These are phyloP conservation scores for Cunninghamia lanceolata DNA, from an alignment of 75 land plant species.

Conservation along the genomic window DNA sequence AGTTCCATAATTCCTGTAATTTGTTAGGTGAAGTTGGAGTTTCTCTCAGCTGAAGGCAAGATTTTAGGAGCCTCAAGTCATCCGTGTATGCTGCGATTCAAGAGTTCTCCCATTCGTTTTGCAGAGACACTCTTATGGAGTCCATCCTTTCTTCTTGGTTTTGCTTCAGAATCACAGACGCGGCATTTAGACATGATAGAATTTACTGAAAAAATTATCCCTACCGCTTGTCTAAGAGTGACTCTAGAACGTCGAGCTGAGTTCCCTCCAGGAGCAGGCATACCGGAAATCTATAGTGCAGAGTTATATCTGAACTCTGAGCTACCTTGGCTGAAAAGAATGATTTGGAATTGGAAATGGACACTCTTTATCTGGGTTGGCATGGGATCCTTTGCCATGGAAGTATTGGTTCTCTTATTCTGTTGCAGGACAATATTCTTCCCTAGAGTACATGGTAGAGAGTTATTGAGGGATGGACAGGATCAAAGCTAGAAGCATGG, in stretches of 20 bases:
- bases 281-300: slow-evolving; percentile 77
- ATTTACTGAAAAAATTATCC: slow-evolving; percentile 29
- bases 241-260: slow-evolving; percentile 72
- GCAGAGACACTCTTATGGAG: slow-evolving; percentile 42
- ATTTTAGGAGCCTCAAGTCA: slow-evolving; percentile 35
- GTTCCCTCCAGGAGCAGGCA: slow-evolving; percentile 49
- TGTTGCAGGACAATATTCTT: slow-evolving; percentile 70
- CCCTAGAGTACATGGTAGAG: slow-evolving; percentile 27
- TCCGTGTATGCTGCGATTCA: slow-evolving; percentile 70
- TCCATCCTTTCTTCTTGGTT: slow-evolving; percentile 48
- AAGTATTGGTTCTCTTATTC: slow-evolving; percentile 47
- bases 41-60: slow-evolving; percentile 39
- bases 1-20: background rate
- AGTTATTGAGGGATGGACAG: background rate
- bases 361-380: slow-evolving; percentile 73
- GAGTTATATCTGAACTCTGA: slow-evolving; percentile 61
- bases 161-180: slow-evolving; percentile 50
- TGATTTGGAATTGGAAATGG: slow-evolving; percentile 70
- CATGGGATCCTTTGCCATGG: slow-evolving; percentile 45
- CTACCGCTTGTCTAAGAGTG: slow-evolving; percentile 52
- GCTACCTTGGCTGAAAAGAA: slow-evolving; percentile 60
- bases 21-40: slow-evolving; percentile 54
- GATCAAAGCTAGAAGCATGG: background rate
- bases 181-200: slow-evolving; percentile 32
- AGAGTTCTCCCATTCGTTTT: slow-evolving; percentile 52